Conservation (phyloP, 176 grass and related monocot genomes). For the Eremochloa ophiuroides region DNA sequence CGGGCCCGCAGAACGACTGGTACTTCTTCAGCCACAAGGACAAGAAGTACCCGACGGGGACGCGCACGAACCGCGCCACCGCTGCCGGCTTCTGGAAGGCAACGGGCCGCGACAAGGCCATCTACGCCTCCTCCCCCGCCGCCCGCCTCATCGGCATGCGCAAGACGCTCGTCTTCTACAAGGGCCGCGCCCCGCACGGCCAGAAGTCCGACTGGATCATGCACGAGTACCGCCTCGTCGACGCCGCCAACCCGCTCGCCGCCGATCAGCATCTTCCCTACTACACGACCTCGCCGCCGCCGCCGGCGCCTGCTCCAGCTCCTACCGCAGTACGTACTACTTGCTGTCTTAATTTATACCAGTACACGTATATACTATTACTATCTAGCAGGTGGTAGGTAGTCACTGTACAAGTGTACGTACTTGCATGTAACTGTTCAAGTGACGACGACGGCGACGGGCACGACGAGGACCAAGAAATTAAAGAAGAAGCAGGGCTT, state of each 20-base stretch:
- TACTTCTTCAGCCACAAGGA: slow-evolving; percentile 98
- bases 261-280: neutral
- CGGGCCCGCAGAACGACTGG: slow-evolving; percentile 85
- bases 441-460: neutral
- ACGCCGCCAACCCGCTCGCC: neutral
- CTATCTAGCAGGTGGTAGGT: no score
- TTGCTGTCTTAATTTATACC: no score
- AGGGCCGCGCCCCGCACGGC: slow-evolving; percentile 76
- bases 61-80: slow-evolving; percentile 82
- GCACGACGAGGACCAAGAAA: no score
- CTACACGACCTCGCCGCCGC: neutral
- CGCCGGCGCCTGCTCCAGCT: neutral
- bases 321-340: slow-evolving; percentile 31
- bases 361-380: no score
- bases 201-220: slow-evolving; percentile 95
- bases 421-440: neutral
- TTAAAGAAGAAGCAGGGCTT: no score
- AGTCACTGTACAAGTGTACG: neutral
- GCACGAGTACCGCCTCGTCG: slow-evolving; percentile 74
- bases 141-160: slow-evolving; percentile 73
- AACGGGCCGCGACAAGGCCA: slow-evolving; percentile 84
- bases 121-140: slow-evolving; percentile 26
- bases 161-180: slow-evolving; percentile 94
- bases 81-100: slow-evolving; percentile 89
- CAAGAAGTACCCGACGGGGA: slow-evolving; percentile 91